These are phyloP conservation scores for Yarrowia osloensis DNA, from an alignment of 805 yeast species.

Conservation along the genomic window DNA sequence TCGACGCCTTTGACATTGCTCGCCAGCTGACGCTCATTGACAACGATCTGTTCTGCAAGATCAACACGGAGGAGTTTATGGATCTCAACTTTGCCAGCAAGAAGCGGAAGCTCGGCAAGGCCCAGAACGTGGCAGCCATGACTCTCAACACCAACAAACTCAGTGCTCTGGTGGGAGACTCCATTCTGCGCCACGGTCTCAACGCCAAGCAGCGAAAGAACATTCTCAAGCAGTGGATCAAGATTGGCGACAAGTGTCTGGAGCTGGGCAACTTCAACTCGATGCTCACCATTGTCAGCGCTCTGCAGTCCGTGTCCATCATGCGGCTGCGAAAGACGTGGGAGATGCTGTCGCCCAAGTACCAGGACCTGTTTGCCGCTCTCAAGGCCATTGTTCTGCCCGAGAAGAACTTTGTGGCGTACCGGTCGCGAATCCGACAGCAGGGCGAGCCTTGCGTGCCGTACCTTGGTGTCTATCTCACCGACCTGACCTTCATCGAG, in stretches of 20 bases:
- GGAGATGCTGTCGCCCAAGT: conserved; percentile 41
- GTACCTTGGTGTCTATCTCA: conserved; percentile 42
- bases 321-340: conserved; percentile 42
- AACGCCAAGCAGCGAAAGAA: conserved; percentile 40
- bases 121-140: conserved; percentile 42
- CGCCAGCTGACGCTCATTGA: conserved; percentile 44
- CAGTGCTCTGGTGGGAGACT: conserved; percentile 44
- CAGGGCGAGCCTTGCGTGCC: conserved; percentile 41
- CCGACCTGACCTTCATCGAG: conserved; percentile 44
- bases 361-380: conserved; percentile 36
- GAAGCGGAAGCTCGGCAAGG: conserved; percentile 39
- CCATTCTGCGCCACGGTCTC: conserved; percentile 40
- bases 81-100: conserved; percentile 42
- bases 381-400: conserved; percentile 41
- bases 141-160: conserved; percentile 42
- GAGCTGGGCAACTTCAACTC: conserved; percentile 42
- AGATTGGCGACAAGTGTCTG: conserved; percentile 42
- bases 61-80: conserved; percentile 42
- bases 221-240: conserved; percentile 45
- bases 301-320: conserved; percentile 44
- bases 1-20: conserved; percentile 42
- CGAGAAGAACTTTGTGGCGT: conserved; percentile 43
- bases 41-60: conserved; percentile 38
- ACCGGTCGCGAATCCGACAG: conserved; percentile 39
- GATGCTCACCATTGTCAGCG: conserved; percentile 41